Evolutionary conservation across 2,329 filamentous ascomycete genomes (phyloP).

Genomic region (Botrytis medusae): DNA sequence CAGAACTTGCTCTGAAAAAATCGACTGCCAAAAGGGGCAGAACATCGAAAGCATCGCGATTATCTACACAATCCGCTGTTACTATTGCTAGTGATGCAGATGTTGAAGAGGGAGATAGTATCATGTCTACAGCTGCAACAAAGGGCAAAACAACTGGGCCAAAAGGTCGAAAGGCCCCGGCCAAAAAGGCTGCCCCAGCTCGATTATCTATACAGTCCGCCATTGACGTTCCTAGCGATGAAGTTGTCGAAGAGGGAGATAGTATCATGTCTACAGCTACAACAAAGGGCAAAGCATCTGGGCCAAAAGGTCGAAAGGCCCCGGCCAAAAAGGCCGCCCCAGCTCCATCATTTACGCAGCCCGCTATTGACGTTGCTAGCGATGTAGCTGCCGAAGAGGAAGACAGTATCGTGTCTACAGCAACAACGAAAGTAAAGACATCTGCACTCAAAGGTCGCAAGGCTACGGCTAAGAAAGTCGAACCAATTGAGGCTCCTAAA

Average conservation of each 20-base stretch:
- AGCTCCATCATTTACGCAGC: conserved; percentile 63
- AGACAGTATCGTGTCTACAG: conserved; percentile 49
- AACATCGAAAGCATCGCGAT: conserved; percentile 68
- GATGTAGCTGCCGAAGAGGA: conserved; percentile 49
- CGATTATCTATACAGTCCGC: conserved; percentile 61
- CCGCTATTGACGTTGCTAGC: conserved; percentile 51
- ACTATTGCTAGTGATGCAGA: conserved; percentile 52
- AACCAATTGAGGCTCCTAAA: conserved; percentile 48
- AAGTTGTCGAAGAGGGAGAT: conserved; percentile 45
- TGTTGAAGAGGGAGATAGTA: conserved; percentile 53
- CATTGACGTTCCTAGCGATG: conserved; percentile 51
- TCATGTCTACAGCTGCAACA: conserved; percentile 59
- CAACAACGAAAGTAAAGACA: background rate
- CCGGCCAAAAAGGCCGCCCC: conserved; percentile 58
- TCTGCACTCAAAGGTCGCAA: conserved; percentile 14
- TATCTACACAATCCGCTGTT: conserved; percentile 58
- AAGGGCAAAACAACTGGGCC: conserved; percentile 57
- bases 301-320: conserved; percentile 48
- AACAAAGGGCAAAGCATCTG: conserved; percentile 58
- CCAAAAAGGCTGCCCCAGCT: conserved; percentile 63
- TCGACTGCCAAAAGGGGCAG: conserved; percentile 52
- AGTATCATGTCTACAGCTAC: conserved; percentile 60
- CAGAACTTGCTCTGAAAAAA: conserved; percentile 52
- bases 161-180: conserved; percentile 45
- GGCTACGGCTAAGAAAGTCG: conserved; percentile 54